These are phyloP conservation scores for Ramaria rubella DNA, from an alignment of 768 basidiomycete species.

Conservation along the genomic window DNA sequence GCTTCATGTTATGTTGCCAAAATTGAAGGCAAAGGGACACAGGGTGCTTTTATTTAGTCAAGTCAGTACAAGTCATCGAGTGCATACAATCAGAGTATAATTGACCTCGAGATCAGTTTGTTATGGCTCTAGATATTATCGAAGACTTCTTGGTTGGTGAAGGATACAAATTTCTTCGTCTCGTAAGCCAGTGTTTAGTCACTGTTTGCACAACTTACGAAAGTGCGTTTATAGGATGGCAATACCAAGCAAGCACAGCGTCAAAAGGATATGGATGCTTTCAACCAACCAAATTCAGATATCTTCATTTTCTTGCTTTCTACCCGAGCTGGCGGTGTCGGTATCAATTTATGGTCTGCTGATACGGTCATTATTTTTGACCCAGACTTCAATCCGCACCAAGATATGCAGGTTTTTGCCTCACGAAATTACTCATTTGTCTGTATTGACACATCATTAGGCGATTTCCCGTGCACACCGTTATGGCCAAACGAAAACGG, in stretches of 20 bases:
- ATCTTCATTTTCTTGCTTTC: conserved; percentile 88
- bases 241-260: conserved; percentile 77
- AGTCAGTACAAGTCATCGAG: conserved; percentile 35
- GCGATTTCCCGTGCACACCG: conserved; percentile 94
- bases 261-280: conserved; percentile 93
- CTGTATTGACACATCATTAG: conserved; percentile 33
- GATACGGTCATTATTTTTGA: conserved; percentile 93
- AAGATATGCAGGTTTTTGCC: conserved; percentile 74
- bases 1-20: conserved; percentile 70
- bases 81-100: background rate
- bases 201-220: conserved; percentile 10
- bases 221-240: conserved; percentile 51
- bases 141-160: conserved; percentile 87
- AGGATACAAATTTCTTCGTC: conserved; percentile 67
- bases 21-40: conserved; percentile 78
- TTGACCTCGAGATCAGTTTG: conserved; percentile 50
- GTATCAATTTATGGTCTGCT: conserved; percentile 84
- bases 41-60: conserved; percentile 90
- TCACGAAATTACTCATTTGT: background rate
- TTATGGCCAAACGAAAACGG: conserved; percentile 91
- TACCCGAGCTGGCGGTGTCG: conserved; percentile 90
- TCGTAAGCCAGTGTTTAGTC: conserved; percentile 40
- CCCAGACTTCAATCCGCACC: conserved; percentile 98
- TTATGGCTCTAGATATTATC: conserved; percentile 76
- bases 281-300: conserved; percentile 82